Percentiles rank a stretch among this genome's conserved stretches.
Conservation (phyloP, 2,329 filamentous ascomycete genomes). For the Nemania sp. region DNA sequence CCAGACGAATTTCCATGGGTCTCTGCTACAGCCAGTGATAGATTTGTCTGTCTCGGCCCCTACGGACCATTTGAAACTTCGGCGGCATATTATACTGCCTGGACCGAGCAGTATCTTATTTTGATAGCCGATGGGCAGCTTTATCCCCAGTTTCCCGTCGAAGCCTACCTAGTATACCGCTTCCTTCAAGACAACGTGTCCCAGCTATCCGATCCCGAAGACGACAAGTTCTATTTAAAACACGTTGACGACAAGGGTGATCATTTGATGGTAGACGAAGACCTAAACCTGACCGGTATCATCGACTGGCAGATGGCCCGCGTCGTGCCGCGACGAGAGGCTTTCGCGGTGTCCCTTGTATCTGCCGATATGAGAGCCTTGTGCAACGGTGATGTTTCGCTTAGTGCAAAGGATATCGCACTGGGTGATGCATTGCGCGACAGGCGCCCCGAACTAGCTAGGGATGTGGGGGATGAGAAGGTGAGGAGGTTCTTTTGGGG, state of each 20-base stretch:
- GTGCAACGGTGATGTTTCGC: slow-evolving; percentile 21
- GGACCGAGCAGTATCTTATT: slow-evolving; percentile 32
- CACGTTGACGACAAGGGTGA: slow-evolving; percentile 50
- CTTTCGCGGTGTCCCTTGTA: slow-evolving; percentile 26
- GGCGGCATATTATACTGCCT: slow-evolving; percentile 33
- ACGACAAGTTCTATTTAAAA: slow-evolving; percentile 41
- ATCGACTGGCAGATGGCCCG: slow-evolving; percentile 48
- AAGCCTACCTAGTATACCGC: slow-evolving; percentile 44
- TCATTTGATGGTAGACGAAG: slow-evolving; percentile 45
- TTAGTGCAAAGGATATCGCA: slow-evolving; percentile 20
- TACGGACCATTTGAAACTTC: slow-evolving; percentile 30
- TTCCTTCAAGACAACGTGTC: slow-evolving; percentile 43
- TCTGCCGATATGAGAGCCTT: slow-evolving; percentile 28
- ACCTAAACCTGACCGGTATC: slow-evolving; percentile 46
- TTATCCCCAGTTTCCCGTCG: slow-evolving; percentile 35
- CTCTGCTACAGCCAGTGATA: slow-evolving; percentile 37
- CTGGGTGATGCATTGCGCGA: slow-evolving; percentile 11
- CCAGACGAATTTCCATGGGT: slow-evolving; percentile 26
- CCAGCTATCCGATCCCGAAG: slow-evolving; percentile 33
- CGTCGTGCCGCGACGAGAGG: slow-evolving; percentile 31
- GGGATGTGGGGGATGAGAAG: slow-evolving; percentile 25
- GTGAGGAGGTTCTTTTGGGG: slow-evolving; percentile 28
- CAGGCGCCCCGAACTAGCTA: slow-evolving; percentile 16
- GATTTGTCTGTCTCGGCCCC: slow-evolving; percentile 35
- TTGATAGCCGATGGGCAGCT: slow-evolving; percentile 42